Percentiles rank a stretch among this genome's conserved stretches.
Conservation (phyloP, 2,329 filamentous ascomycete species). For the Verruconis gallopava region DNA sequence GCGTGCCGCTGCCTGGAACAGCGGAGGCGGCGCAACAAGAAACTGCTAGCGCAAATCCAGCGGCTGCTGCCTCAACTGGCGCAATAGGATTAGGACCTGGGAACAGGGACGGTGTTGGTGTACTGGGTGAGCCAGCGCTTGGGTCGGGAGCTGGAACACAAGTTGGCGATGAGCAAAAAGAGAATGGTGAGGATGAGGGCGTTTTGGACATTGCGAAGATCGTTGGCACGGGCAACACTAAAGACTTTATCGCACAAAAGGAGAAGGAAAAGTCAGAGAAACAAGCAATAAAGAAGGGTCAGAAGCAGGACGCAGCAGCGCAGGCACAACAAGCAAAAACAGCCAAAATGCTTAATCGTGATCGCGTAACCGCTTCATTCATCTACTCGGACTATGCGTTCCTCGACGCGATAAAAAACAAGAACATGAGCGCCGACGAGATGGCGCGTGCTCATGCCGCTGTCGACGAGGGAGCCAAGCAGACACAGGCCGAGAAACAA, state of each 20-base stretch:
- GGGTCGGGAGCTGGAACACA: constrained; percentile 43
- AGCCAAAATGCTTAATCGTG: constrained; percentile 55
- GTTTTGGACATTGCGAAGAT: constrained; percentile 77
- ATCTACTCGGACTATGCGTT: constrained; percentile 56
- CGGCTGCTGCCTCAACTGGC: constrained; percentile 43
- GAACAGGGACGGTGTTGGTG: constrained; percentile 24
- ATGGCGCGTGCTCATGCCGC: constrained; percentile 39
- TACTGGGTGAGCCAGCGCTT: constrained; percentile 34
- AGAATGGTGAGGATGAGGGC: constrained; percentile 51
- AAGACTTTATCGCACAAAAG: constrained; percentile 73
- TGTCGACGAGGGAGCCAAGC: constrained; percentile 34
- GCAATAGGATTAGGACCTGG: constrained; percentile 33
- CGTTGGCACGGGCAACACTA: constrained; percentile 62
- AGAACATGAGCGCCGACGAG: constrained; percentile 32
- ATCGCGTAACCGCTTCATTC: constrained; percentile 56
- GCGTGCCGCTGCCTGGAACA: constrained; percentile 40
- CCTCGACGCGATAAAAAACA: constrained; percentile 40
- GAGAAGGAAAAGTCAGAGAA: constrained; percentile 66
- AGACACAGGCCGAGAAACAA: constrained; percentile 24
- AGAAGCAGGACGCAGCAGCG: constrained; percentile 37
- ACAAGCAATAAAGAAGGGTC: constrained; percentile 42
- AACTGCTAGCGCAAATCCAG: constrained; percentile 42
- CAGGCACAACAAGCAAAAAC: constrained; percentile 48
- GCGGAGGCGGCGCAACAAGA: constrained; percentile 23
- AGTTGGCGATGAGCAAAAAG: constrained; percentile 37